Base-by-base conservation (phyloP, 106 monocot species). In the Acorus calamus region DNA sequence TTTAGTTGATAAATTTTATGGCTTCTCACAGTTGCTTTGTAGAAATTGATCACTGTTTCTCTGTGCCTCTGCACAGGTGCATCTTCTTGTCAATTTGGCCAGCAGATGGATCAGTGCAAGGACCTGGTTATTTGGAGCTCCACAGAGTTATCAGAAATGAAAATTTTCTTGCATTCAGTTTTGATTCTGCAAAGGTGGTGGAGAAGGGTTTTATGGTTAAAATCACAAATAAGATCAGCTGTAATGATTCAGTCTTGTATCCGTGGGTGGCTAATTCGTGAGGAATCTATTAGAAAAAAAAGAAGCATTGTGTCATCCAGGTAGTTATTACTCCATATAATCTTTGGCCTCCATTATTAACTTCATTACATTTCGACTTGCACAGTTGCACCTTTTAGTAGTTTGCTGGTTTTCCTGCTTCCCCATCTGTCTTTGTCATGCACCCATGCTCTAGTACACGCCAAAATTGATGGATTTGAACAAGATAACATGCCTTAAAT, bases 131-230 rank as follows among this genome's bases (percentile, higher is more conserved):
- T 11, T 12, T 42, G 7, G 4, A 59, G 56, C 12, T 56, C 42
- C n/a, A 2, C 13, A 7, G 46, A 62, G 51, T 45, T 65, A 59
- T 4, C 12, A 44, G 78, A 86, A 52, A 11, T 76, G 60, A 75
- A 60, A 50, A 63, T 57, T 28, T 46, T 76, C 43, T 7, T 79
- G 4, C 0, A 46, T 42, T 72, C 81, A 44, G 50, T 79, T 60
- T 4, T 75, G 13, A 81, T 52, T 69, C 12, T 86, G 50, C 86
- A 86, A 73, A 81, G 78, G 62, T 86, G 81, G 81, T 86, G 85
- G 85, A 72, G 81, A 73, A 69, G 66, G 42, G 51, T 69, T 50
- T 70, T 85, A 48, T 53, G 58, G 61, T 7, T 46, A 14, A 62
- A 62, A 62, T 49, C 44, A 49, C 71, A 58, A 46, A 67, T 65